These are phyloP conservation scores for Erodium chrysanthum DNA, from an alignment of 441 rosid genomes.

Conservation along the genomic window DNA sequence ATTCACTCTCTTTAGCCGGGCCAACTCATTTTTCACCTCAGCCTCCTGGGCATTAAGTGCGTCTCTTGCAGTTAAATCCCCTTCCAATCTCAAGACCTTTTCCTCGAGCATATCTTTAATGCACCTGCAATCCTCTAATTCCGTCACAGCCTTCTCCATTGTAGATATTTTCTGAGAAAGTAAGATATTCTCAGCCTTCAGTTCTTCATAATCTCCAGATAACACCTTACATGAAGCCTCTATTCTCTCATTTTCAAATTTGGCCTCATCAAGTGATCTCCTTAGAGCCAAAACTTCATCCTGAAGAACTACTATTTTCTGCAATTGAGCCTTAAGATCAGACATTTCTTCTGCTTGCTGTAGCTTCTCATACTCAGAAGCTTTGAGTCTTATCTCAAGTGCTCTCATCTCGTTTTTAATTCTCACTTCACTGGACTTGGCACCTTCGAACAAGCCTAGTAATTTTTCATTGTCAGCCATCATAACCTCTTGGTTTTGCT, in stretches of 20 bases:
- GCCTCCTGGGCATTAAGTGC: conserved; percentile 47
- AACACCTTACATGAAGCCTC: conserved; percentile 25
- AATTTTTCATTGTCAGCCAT: conserved; percentile 30
- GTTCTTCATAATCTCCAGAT: conserved; percentile 29
- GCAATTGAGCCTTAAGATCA: conserved; percentile 29
- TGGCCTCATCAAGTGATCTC: conserved; percentile 25
- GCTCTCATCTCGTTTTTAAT: conserved; percentile 28
- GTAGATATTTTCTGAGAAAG: conserved; percentile 28
- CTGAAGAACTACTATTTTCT: conserved; percentile 28
- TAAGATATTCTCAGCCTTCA: conserved; percentile 32
- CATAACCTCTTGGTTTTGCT: conserved; percentile 29
- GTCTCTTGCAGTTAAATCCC: conserved; percentile 42
- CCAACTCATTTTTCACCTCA: conserved; percentile 48
- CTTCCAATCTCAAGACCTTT: conserved; percentile 30
- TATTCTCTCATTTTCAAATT: conserved; percentile 29
- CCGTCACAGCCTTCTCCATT: conserved; percentile 26
- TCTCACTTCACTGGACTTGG: conserved; percentile 37
- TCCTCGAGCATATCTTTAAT: conserved; percentile 28
- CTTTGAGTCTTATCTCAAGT: conserved; percentile 44
- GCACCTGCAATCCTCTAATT: conserved; percentile 34
- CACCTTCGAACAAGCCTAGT: conserved; percentile 27
- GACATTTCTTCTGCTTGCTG: conserved; percentile 30
- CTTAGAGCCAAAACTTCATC: conserved; percentile 27
- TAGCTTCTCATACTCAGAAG: conserved; percentile 43
- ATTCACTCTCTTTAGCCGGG: conserved; percentile 30